phyloP scores from a whole-genome alignment of 2,329 filamentous ascomycete species.

The Cladophialophora immunda region DNA sequence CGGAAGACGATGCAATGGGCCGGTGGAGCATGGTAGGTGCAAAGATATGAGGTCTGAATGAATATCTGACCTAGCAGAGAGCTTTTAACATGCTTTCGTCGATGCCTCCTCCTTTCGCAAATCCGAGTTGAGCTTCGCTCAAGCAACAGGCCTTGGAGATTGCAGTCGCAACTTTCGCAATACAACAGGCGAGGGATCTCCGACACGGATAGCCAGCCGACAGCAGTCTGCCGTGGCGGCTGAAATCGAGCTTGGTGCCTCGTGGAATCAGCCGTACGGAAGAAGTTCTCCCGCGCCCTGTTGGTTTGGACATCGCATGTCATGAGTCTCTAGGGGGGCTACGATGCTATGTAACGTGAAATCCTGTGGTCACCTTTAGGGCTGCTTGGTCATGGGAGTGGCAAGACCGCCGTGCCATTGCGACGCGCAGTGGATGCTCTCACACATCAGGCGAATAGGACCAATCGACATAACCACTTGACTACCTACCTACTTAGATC shows the following conservation, averaged over 20 bases:
- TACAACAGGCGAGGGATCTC: not conserved
- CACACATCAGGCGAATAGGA: no score
- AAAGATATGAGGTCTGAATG: not conserved
- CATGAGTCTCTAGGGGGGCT: no score
- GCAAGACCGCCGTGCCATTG: no score
- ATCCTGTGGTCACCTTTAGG: no score
- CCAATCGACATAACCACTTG: no score
- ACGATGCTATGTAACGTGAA: no score
- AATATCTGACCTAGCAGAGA: not conserved
- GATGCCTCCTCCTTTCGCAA: not conserved
- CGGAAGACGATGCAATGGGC: not conserved
- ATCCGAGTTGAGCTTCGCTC: not conserved
- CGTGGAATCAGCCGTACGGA: not conserved
- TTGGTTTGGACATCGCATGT: no score
- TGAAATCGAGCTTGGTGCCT: not conserved
- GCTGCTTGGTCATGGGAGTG: no score
- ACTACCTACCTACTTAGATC: no score
- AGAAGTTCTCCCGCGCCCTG: no score
- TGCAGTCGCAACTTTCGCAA: not conserved
- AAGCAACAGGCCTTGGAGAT: no score
- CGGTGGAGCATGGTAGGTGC: not conserved
- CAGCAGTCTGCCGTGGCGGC: not conserved
- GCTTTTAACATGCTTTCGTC: not conserved
- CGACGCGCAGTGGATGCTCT: no score
- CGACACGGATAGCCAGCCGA: not conserved